phyloP scores from a whole-genome alignment of 495 filamentous ascomycete genomes.

The Podospora pseudoanserina region DNA sequence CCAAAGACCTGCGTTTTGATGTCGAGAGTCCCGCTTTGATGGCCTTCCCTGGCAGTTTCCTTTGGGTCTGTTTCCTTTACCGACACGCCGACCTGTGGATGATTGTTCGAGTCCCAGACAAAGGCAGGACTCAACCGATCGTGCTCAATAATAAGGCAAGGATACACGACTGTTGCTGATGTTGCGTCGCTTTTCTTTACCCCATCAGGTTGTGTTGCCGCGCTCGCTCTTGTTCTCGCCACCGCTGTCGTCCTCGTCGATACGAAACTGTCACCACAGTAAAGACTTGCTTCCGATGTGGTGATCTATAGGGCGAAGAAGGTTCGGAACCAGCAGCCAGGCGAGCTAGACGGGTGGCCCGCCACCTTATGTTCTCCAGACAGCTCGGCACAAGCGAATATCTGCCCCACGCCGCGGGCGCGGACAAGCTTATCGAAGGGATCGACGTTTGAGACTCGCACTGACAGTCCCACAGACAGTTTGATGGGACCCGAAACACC shows the following conservation, averaged over 20 bases:
- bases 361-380: constrained; percentile 21
- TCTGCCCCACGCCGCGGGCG: constrained; percentile 4
- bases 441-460: constrained; percentile 38
- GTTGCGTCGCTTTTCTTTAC: not conserved
- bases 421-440: constrained; percentile 22
- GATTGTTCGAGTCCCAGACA: not conserved
- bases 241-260: not conserved
- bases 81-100: too few species aligned
- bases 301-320: not conserved
- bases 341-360: constrained; percentile 25
- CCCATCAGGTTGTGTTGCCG: not conserved
- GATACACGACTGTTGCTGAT: not conserved
- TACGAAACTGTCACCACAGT: not conserved
- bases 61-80: too few species aligned
- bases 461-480: constrained; percentile 28
- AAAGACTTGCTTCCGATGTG: not conserved
- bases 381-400: not conserved
- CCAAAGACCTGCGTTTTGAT: not conserved
- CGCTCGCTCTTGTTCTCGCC: not conserved
- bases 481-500: constrained; percentile 32
- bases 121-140: not conserved
- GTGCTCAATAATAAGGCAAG: not conserved
- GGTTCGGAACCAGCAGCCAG: not conserved
- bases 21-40: not conserved
- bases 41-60: not conserved